phyloP scores from a whole-genome alignment of 2,329 filamentous ascomycete species.

The Bipolaris victoriae region DNA sequence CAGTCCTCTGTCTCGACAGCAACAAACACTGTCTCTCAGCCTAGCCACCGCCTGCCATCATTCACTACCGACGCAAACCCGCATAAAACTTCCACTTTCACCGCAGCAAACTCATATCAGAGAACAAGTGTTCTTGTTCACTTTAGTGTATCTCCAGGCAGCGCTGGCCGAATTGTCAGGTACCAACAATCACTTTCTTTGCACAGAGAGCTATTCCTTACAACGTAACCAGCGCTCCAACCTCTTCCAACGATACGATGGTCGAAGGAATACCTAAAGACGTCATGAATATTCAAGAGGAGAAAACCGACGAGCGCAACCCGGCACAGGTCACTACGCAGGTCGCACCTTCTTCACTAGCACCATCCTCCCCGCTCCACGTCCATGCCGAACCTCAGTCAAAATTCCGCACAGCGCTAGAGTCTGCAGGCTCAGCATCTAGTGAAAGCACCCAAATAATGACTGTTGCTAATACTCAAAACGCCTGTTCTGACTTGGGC shows the following conservation, averaged over 20 bases:
- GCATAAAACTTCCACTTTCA: neutral
- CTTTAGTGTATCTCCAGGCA: neutral
- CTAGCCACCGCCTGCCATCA: neutral
- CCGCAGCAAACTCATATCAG: neutral
- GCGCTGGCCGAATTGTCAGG: neutral
- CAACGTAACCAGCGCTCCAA: neutral
- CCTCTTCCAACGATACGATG: neutral
- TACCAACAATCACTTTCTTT: neutral
- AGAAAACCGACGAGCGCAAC: neutral
- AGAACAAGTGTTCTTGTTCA: neutral
- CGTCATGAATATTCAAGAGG: neutral
- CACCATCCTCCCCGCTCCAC: neutral
- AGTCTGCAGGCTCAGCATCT: neutral
- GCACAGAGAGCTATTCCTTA: neutral
- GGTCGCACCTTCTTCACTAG: slow-evolving; percentile 8
- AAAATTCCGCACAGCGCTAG: neutral
- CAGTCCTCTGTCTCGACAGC: neutral
- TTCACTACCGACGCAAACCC: neutral
- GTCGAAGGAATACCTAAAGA: neutral
- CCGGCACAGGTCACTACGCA: slow-evolving; percentile 1
- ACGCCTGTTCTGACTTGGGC: neutral
- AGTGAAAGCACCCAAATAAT: neutral
- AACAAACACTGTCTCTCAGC: neutral
- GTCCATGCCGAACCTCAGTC: neutral
- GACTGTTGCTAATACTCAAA: neutral